Evolutionary conservation across 1,139 yeast genomes (phyloP), one percentile per base, ranked within the genome.

Genomic region (Suhomyces panamericanus): DNA sequence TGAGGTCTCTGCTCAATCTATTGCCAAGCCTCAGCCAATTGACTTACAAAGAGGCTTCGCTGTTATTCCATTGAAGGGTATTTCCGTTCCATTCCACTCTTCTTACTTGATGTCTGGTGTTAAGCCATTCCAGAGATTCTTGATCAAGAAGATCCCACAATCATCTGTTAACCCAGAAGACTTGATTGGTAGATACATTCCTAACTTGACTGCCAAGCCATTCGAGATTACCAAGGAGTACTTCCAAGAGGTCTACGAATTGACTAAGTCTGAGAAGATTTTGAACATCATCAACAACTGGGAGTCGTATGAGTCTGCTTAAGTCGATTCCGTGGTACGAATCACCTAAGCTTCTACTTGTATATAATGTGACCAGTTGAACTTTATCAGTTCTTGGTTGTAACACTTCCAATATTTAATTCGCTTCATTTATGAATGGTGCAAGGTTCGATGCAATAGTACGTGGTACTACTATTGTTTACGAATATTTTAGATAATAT

Each of bases 31-130:
- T 45, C 98, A 91, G 76, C 98, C 98, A 58, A 88, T 93, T 65
- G 96, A 91, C 46, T 80, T 95, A 63, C 95, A 93, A 73, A 86
- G 99, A 75, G 99, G 99, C 32, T 93, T 87, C 60, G 98, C 99
- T 39, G 95, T 95, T 61, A 93, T 93, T 59, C 99, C 99, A 66
- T 82, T 93, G 68, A 91, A 87, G 79, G 99, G 99, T 59, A 93
- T 93, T 57, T 89, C 96, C 24, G 99, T 93, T 63, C 99, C 99
- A 51, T 93, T 93, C 97, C 99, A 95, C 73, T 90, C 97, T 35
- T 86, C 96, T 30, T 93, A 95, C 76, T 80, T 93, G 75, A 87
- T 93, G 80, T 87, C 95, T 51, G 99, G 99, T 72, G 99, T 93
- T 52, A 91, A 90, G 73, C 99, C 99, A 60, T 93, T 93, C 90